These are phyloP conservation scores for Trifolium fragiferum DNA, from an alignment of 306 rosid species.

Conservation along the genomic window DNA sequence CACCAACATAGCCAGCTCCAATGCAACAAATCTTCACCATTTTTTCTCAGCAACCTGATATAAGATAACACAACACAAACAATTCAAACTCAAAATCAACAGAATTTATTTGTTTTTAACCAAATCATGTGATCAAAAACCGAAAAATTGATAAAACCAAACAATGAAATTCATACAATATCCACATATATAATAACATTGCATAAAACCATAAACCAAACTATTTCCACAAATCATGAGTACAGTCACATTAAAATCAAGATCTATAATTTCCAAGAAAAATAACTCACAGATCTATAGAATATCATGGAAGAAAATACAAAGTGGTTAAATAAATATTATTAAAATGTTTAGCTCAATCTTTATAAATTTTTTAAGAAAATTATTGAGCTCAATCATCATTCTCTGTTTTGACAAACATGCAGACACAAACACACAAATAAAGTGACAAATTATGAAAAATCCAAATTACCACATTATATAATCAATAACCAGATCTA, in stretches of 20 bases:
- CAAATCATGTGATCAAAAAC: background rate
- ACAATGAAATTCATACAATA: background rate
- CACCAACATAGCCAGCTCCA: constrained; percentile 96
- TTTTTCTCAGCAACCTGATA: constrained; percentile 52
- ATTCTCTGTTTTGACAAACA: constrained; percentile 10
- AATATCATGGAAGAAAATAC: background rate
- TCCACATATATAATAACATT: background rate
- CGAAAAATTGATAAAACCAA: background rate
- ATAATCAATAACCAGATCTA: constrained; percentile 50
- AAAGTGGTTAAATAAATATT: constrained; percentile 7
- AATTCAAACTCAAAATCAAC: constrained; percentile 20
- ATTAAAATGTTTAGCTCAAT: background rate
- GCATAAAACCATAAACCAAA: background rate
- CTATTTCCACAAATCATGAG: constrained; percentile 18
- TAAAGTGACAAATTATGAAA: constrained; percentile 22
- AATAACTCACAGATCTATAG: constrained; percentile 36
- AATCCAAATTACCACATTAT: constrained; percentile 20
- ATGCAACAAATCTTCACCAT: constrained; percentile 98
- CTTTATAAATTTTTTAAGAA: too few species aligned
- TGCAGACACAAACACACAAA: background rate
- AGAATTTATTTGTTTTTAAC: background rate
- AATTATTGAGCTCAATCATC: background rate
- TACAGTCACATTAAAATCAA: constrained; percentile 1
- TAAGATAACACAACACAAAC: background rate
- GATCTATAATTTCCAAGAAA: constrained; percentile 46